Conservation (phyloP, 805 yeast species). For the Saccharomyces mikatae region DNA sequence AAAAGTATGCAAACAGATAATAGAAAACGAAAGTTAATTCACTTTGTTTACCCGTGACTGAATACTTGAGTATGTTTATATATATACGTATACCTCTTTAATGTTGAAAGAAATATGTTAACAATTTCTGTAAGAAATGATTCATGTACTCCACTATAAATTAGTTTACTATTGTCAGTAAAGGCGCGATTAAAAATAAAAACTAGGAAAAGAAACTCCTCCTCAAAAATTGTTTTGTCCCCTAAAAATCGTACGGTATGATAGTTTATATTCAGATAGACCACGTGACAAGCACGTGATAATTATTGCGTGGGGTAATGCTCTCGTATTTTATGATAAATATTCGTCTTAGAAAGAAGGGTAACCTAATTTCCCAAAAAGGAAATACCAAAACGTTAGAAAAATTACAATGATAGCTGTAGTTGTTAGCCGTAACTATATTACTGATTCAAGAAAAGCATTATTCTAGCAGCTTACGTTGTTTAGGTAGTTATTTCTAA, state of each 20-base stretch:
- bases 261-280: background rate
- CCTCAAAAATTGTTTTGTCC: background rate
- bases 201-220: background rate
- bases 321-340: background rate
- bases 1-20: background rate
- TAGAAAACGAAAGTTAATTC: background rate
- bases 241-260: background rate
- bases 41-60: background rate
- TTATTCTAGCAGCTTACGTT: background rate
- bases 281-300: background rate
- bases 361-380: background rate
- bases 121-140: background rate
- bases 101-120: background rate
- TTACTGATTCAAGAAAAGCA: background rate
- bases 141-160: background rate
- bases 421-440: background rate
- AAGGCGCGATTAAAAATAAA: background rate
- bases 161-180: background rate
- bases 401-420: background rate
- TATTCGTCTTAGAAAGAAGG: background rate
- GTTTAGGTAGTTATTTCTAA: background rate
- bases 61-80: background rate
- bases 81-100: background rate
- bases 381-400: background rate
- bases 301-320: background rate